phyloP scores from a whole-genome alignment of 2,329 filamentous ascomycete genomes.

The Cladophialophora bantiana region DNA sequence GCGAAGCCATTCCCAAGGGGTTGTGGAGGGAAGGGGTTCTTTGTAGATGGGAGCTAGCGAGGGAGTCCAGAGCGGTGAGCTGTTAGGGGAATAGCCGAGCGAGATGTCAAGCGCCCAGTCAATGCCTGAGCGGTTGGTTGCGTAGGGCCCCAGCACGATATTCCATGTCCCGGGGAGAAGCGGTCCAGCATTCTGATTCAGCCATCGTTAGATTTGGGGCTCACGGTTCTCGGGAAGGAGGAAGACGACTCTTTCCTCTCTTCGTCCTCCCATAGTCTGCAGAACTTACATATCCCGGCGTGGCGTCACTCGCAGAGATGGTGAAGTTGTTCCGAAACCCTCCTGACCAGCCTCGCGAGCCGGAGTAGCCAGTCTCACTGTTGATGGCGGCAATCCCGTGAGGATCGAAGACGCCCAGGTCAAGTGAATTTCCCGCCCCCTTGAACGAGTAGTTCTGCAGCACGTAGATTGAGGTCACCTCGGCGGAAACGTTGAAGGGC shows the following conservation, averaged over 20 bases:
- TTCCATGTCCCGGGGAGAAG: constrained; percentile 39
- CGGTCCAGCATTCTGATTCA: constrained; percentile 31
- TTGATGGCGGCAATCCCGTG: constrained; percentile 44
- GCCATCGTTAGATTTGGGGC: not conserved
- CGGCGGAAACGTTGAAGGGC: constrained; percentile 36
- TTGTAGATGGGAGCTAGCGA: constrained; percentile 15
- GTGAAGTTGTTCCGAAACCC: constrained; percentile 39
- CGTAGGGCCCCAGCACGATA: constrained; percentile 39
- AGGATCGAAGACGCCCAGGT: constrained; percentile 40
- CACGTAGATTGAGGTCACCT: constrained; percentile 37
- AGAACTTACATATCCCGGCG: constrained; percentile 37
- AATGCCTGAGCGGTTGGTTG: constrained; percentile 35
- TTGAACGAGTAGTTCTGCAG: constrained; percentile 38
- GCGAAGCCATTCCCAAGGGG: constrained; percentile 31
- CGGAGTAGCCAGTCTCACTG: constrained; percentile 42
- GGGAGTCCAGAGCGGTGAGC: constrained; percentile 20
- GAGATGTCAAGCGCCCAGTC: constrained; percentile 38
- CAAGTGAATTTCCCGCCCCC: constrained; percentile 35
- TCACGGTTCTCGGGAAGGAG: not conserved
- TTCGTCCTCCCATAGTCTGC: not conserved
- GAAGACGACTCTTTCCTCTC: not conserved
- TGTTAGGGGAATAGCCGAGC: constrained; percentile 24
- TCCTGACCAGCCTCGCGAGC: constrained; percentile 37
- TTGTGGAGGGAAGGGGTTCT: not conserved
- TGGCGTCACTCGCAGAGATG: constrained; percentile 36